Percentiles rank a stretch among this genome's conserved stretches.
Conservation (phyloP, 2,329 filamentous ascomycete genomes). For the Fusarium globosum region DNA sequence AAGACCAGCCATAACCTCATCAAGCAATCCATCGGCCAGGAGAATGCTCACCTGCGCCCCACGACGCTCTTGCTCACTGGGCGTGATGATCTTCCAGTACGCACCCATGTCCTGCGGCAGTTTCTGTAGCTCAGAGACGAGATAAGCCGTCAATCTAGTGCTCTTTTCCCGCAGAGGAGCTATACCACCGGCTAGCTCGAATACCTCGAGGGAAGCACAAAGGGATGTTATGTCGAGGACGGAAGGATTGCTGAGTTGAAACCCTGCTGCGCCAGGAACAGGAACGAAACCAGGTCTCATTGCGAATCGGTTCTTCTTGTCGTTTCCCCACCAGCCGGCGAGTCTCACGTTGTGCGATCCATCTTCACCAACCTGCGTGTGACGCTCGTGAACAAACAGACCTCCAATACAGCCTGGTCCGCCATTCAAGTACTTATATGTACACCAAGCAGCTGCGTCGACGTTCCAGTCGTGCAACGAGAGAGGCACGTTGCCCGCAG, state of each 20-base stretch:
- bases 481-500: conserved; percentile 81
- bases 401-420: conserved; percentile 83
- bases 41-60: conserved; percentile 83
- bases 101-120: conserved; percentile 40
- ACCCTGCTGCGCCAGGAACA: conserved; percentile 79
- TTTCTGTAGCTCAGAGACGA: conserved; percentile 69
- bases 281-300: conserved; percentile 83
- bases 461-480: conserved; percentile 84
- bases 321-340: conserved; percentile 84
- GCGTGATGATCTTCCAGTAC: conserved; percentile 72
- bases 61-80: conserved; percentile 68
- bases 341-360: conserved; percentile 70
- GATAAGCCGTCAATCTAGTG: conserved; percentile 71
- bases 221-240: conserved; percentile 79
- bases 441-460: conserved; percentile 89
- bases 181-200: conserved; percentile 64
- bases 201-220: conserved; percentile 74
- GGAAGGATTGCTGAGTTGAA: conserved; percentile 79
- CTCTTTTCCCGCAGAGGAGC: conserved; percentile 69
- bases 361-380: conserved; percentile 63
- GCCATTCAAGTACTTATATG: conserved; percentile 88
- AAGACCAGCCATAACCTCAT: conserved; percentile 70
- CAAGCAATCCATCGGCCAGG: conserved; percentile 73
- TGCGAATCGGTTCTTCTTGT: conserved; percentile 75
- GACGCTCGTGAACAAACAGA: conserved; percentile 79